phyloP scores from a whole-genome alignment of 1,139 yeast genomes.

The Saccharomyces uvarum region DNA sequence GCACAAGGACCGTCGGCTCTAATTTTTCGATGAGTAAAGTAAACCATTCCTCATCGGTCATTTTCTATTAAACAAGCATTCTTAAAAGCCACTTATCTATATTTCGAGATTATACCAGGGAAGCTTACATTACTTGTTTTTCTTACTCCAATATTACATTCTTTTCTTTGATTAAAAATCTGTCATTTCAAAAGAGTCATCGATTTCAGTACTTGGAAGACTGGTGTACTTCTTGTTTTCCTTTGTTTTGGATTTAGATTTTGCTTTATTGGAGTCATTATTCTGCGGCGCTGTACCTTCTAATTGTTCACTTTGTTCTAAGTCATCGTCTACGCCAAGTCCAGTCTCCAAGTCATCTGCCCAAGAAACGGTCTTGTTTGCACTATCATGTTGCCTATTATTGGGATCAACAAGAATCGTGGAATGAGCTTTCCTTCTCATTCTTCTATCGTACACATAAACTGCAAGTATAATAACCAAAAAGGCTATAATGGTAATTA shows the following conservation, averaged over 20 bases:
- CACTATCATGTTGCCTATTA: slow-evolving; percentile 11
- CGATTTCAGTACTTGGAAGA: slow-evolving; percentile 16
- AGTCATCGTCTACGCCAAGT: slow-evolving; percentile 33
- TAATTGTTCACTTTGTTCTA: neutral
- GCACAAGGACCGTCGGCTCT: too few relatives aligned
- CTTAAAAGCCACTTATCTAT: too few relatives aligned
- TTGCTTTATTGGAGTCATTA: neutral
- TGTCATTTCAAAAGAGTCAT: slow-evolving; percentile 19
- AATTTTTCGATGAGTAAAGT: too few relatives aligned
- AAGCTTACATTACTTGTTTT: too few relatives aligned
- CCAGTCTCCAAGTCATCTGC: slow-evolving; percentile 28
- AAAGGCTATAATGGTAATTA: slow-evolving; percentile 18
- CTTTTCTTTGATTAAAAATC: slow-evolving; percentile 9
- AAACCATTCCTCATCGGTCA: too few relatives aligned
- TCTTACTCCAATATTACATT: too few relatives aligned
- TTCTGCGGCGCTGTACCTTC: slow-evolving; percentile 5
- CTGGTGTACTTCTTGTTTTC: slow-evolving; percentile 17
- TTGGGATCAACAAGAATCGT: slow-evolving; percentile 27
- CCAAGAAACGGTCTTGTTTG: slow-evolving; percentile 32
- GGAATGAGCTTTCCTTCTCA: slow-evolving; percentile 5
- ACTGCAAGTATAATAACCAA: slow-evolving; percentile 16
- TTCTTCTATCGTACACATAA: slow-evolving; percentile 15
- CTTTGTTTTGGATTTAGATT: slow-evolving; percentile 4
- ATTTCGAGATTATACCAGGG: too few relatives aligned
- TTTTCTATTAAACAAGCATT: too few relatives aligned